These are phyloP conservation scores for Suhomyces sp. DNA, from an alignment of 805 yeast genomes.

Conservation along the genomic window DNA sequence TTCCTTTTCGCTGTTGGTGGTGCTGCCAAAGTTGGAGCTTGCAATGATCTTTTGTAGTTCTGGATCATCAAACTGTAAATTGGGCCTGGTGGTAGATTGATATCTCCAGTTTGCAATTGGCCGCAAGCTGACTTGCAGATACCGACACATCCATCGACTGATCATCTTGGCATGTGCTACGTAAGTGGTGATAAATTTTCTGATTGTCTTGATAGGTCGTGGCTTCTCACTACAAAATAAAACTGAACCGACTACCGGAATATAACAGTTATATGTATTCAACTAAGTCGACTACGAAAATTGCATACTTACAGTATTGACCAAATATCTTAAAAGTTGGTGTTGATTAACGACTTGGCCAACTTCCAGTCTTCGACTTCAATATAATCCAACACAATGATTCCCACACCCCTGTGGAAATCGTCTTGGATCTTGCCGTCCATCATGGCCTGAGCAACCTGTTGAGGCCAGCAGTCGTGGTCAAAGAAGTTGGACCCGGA, in stretches of 20 bases:
- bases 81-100: conserved; percentile 1
- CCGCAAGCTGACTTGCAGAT: neutral
- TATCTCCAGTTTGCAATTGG: neutral
- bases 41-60: conserved; percentile 33
- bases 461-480: conserved; percentile 70
- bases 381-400: conserved; percentile 65
- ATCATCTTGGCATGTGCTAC: neutral
- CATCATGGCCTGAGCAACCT: conserved; percentile 53
- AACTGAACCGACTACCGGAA: neutral
- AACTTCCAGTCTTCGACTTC: conserved; percentile 61
- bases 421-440: conserved; percentile 43
- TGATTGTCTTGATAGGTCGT: neutral
- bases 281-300: neutral
- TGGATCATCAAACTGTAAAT: conserved; percentile 18
- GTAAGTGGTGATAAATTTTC: neutral
- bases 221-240: neutral
- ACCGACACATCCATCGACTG: neutral
- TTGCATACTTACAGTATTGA: neutral
- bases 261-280: too few relatives aligned
- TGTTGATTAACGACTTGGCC: conserved; percentile 48
- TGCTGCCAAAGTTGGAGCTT: conserved; percentile 31
- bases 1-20: conserved; percentile 6
- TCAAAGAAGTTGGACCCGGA: conserved; percentile 72
- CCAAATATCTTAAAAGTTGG: conserved; percentile 36
- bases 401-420: conserved; percentile 57